phyloP scores from a whole-genome alignment of 148 eudicot species.

The Persicaria maculosa region DNA sequence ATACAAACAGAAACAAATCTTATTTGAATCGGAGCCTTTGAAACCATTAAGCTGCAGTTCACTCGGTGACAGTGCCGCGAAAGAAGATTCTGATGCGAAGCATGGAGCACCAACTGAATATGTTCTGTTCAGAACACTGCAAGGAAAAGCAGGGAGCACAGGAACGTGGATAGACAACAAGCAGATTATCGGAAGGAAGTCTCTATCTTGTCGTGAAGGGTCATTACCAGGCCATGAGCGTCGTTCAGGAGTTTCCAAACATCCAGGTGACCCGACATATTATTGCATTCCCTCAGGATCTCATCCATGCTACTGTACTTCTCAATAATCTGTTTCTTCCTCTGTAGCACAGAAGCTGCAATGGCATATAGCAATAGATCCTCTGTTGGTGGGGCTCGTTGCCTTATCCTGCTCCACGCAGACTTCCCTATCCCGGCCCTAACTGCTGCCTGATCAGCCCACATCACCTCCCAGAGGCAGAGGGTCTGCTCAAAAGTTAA shows the following conservation, averaged over 20 bases:
- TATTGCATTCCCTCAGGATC: constrained; percentile 84
- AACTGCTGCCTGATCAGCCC: constrained; percentile 96
- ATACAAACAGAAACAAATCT: background rate
- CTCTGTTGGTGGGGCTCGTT: constrained; percentile 90
- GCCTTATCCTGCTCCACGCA: constrained; percentile 88
- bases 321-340: constrained; percentile 85
- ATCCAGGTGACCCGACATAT: constrained; percentile 91
- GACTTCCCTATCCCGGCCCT: constrained; percentile 86
- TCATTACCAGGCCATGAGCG: constrained; percentile 83
- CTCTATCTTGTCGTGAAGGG: constrained; percentile 77
- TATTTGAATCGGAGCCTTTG: background rate
- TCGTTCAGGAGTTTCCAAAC: constrained; percentile 95
- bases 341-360: constrained; percentile 91
- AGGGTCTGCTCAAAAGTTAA: constrained; percentile 80
- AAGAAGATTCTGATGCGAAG: too few species aligned
- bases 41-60: background rate
- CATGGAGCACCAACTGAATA: background rate
- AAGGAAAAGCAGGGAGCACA: background rate
- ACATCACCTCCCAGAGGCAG: constrained; percentile 97
- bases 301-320: constrained; percentile 95
- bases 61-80: background rate
- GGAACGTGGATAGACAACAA: background rate
- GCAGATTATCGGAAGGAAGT: constrained; percentile 15
- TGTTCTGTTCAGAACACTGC: background rate
- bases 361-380: constrained; percentile 82